Evolutionary conservation across 2,329 filamentous ascomycete genomes (phyloP).

Genomic region (Ophiostoma novo-ulmi): DNA sequence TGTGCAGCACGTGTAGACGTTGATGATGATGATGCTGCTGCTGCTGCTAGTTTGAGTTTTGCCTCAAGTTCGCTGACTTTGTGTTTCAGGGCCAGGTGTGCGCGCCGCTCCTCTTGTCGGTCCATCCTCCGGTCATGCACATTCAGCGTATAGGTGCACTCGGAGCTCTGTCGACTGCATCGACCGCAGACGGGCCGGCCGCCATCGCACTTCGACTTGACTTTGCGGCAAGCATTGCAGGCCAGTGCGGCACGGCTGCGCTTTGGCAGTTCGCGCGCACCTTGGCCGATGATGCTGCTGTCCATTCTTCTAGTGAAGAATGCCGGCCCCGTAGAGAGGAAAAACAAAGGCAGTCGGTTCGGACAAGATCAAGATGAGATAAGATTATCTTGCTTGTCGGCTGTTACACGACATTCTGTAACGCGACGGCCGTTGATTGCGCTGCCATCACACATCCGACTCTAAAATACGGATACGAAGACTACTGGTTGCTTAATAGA

Average conservation of each 20-base stretch:
- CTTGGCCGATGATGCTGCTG: not conserved
- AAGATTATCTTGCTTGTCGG: not conserved
- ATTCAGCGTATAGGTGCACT: slow-evolving; percentile 26
- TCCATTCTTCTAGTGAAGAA: not conserved
- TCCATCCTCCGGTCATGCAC: slow-evolving; percentile 22
- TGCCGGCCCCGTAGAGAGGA: not conserved
- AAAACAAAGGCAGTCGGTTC: not conserved
- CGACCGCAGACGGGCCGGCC: slow-evolving; percentile 24
- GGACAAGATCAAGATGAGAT: not conserved
- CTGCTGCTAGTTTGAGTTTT: not conserved
- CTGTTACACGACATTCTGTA: not conserved
- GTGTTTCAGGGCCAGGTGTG: slow-evolving; percentile 18
- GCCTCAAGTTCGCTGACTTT: slow-evolving; percentile 22
- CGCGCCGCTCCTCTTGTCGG: slow-evolving; percentile 24
- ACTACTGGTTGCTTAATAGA: not conserved
- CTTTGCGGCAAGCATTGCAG: slow-evolving; percentile 24
- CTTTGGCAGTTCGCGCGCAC: slow-evolving; percentile 18
- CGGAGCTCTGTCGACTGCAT: slow-evolving; percentile 21
- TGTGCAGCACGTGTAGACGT: not conserved
- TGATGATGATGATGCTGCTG: not conserved
- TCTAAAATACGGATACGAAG: not conserved
- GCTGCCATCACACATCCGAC: not conserved
- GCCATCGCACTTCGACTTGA: slow-evolving; percentile 26
- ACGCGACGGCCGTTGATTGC: not conserved
- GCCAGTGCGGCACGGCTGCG: slow-evolving; percentile 24